Conservation (phyloP, 2,329 filamentous ascomycete genomes). For the Sporothrix schenckii region DNA sequence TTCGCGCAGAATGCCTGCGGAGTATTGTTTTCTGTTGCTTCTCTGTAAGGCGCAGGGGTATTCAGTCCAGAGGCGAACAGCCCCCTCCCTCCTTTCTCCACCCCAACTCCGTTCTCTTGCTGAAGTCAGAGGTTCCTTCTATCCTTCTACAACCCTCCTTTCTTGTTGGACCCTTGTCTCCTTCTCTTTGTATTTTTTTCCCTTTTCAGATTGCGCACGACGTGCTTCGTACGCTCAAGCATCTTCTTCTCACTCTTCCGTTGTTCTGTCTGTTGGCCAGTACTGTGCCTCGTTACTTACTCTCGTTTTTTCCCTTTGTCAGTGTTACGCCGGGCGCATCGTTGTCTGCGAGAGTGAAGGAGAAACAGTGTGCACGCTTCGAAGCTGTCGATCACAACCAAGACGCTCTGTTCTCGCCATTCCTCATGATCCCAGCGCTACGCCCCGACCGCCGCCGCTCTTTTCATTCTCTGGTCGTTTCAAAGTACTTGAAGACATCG, state of each 20-base stretch:
- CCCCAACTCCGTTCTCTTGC: not conserved
- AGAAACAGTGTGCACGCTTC: not conserved
- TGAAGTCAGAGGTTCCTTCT: not conserved
- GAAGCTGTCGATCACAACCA: not conserved
- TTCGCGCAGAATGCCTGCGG: not conserved
- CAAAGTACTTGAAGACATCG: conserved; percentile 15
- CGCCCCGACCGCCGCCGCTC: not conserved
- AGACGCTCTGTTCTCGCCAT: conserved; percentile 16
- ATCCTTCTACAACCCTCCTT: not conserved
- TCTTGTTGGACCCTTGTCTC: not conserved
- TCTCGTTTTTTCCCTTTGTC: not conserved
- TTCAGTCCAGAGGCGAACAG: not conserved
- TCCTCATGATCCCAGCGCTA: not conserved
- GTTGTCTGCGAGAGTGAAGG: not conserved
- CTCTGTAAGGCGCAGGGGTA: conserved; percentile 15
- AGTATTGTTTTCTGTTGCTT: not conserved
- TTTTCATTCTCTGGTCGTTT: not conserved
- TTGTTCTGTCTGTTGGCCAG: not conserved
- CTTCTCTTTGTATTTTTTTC: conserved; percentile 4
- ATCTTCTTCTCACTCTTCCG: conserved; percentile 1
- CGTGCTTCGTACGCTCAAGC: conserved; percentile 12
- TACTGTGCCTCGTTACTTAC: not conserved
- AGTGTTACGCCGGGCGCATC: not conserved
- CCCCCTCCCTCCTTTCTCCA: not conserved
- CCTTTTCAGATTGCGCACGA: conserved; percentile 4